Evolutionary conservation across 2,329 filamentous ascomycete species (phyloP), one percentile per base, ranked within the genome.

Genomic region (Trichoderma afroharzianum): DNA sequence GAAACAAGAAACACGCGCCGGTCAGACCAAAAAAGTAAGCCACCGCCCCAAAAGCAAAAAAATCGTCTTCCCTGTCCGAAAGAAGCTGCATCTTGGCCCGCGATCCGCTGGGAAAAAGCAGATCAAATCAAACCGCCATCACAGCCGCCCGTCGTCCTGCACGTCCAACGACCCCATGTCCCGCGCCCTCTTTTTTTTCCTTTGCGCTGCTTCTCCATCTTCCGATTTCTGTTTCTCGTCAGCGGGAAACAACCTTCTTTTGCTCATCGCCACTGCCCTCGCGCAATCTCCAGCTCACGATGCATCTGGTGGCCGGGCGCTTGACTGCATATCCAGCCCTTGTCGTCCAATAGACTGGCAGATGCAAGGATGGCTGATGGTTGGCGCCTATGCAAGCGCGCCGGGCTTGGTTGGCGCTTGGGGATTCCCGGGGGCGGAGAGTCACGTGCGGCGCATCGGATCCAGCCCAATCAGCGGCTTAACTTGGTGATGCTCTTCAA

Each of bases 211-310:
- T 47, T n/a, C 9, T 50, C n/a, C 47, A 24, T 53, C 12, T 53
- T 15, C 21, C 21, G 21, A 43, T 14, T 57, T 43, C 15, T 36
- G 26, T 39, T 32, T 28, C n/a, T 43, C 18, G 18, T 21, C 18
- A 57, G 43, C 33, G 28, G 43, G 62, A 43, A 63, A 71, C 59
- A 71, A 71, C 39, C 61, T 63, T 70, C 50, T 58, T 70, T 57
- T 4, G 28, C 43, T 26, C 26, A 30, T 33, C 12, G 47, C 33
- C 47, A 26, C 32, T 43, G 21, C 2, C 50, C 3, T 26, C 28
- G 58, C 33, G 47, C 63, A 30, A 24, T 53, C n/a, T 30, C 57
- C 66, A 61, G 66, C 58, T 70, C 43, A 67, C 32, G 53, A 39
- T 67, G 50, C 63, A 67, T 43, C 4, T 67, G 43, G 11, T 62